These are phyloP conservation scores for Eragrostis nindensis DNA, from an alignment of 176 grass and related monocot genomes.

Conservation along the genomic window DNA sequence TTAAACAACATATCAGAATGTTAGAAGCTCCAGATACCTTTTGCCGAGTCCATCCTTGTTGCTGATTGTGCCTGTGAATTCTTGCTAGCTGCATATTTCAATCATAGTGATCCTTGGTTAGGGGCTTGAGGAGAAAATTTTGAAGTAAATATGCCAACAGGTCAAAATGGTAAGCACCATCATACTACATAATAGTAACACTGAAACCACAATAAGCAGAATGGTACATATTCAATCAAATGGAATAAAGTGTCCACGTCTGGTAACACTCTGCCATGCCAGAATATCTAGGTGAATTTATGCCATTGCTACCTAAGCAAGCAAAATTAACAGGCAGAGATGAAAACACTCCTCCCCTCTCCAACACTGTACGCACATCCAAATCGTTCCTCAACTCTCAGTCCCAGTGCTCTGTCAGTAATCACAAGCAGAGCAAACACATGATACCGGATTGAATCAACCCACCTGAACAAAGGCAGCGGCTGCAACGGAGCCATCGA, in stretches of 20 bases:
- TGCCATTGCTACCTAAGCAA: not conserved
- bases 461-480: constrained; percentile 86
- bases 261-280: not conserved
- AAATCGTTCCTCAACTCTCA: not conserved
- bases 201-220: not conserved
- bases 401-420: not conserved
- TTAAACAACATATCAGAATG: not conserved
- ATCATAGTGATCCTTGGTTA: constrained; percentile 12
- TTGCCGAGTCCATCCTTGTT: constrained; percentile 94
- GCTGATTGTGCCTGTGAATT: constrained; percentile 82
- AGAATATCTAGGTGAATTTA: constrained; percentile 6
- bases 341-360: not conserved
- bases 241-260: not conserved
- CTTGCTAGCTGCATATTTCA: constrained; percentile 64
- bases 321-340: constrained; percentile 22
- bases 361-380: not conserved
- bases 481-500: constrained; percentile 63
- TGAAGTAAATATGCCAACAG: constrained; percentile 8
- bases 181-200: not conserved
- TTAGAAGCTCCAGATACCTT: constrained; percentile 61
- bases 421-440: not conserved
- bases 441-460: constrained; percentile 41
- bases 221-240: not conserved
- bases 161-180: not conserved
- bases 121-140: not conserved